phyloP scores from a whole-genome alignment of 352 stramenopile species.

The Globisporangium uncinulatum region DNA sequence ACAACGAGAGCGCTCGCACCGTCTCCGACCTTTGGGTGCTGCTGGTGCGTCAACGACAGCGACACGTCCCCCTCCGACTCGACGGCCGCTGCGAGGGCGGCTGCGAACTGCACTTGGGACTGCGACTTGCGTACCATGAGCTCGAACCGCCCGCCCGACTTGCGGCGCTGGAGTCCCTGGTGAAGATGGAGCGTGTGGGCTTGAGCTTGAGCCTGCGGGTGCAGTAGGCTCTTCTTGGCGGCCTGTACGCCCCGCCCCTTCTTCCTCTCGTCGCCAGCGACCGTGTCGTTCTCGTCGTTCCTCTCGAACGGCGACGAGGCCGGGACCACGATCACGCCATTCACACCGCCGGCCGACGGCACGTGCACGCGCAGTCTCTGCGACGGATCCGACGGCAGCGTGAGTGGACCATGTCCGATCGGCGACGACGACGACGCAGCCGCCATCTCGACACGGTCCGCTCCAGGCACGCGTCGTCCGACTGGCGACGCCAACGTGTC shows the following conservation, averaged over 20 bases:
- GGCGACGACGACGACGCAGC: conserved; percentile 24
- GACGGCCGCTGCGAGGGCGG: conserved; percentile 15
- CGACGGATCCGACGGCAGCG: conserved; percentile 40
- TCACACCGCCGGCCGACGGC: conserved; percentile 44
- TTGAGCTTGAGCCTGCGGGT: conserved; percentile 5
- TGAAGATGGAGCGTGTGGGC: conserved; percentile 11
- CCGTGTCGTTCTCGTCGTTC: too few relatives aligned
- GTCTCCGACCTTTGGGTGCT: neutral
- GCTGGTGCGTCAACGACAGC: neutral
- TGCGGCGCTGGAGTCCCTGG: conserved; percentile 25
- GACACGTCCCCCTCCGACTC: conserved; percentile 3
- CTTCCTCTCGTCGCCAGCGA: neutral
- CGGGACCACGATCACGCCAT: conserved; percentile 52
- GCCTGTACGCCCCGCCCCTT: conserved; percentile 1
- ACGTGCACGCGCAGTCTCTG: conserved; percentile 59
- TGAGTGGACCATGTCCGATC: conserved; percentile 41
- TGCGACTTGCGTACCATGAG: conserved; percentile 33
- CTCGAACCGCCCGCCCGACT: conserved; percentile 23
- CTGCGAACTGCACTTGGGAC: conserved; percentile 38
- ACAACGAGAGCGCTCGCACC: neutral
- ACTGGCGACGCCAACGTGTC: neutral
- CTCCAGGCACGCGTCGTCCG: neutral
- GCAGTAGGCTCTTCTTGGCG: conserved; percentile 7
- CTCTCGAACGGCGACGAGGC: conserved; percentile 10
- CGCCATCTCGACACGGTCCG: too few relatives aligned